Base-by-base conservation (phyloP, 169 alveolate species). In the Plasmodium cynomolgi region DNA sequence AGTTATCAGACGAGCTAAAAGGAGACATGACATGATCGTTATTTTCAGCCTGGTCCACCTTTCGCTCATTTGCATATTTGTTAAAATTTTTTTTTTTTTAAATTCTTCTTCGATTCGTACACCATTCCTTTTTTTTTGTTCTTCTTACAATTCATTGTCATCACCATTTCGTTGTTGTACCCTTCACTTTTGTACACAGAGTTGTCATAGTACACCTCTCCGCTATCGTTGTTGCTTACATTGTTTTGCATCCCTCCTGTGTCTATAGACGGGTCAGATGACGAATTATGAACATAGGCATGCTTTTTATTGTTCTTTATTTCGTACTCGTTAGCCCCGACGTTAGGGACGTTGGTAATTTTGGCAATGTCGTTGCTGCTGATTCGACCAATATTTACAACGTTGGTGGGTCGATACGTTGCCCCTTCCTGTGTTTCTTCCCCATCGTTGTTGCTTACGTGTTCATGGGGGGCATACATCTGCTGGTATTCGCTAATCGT, bases 51-150 rank as follows among this genome's bases (percentile, higher is more conserved):
- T 54, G 41, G 13, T 90, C 56, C 81, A 37, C 34, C 34, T 90
- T 68, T 58, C 73, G 9, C 26, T 80, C 94, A 90, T 80, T 84
- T 37, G 71, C n/a, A 74, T 33, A 79, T 68, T 90, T 79, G 50
- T n/a, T n/a, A 90, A 39, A 62, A 80, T 90, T 80, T 90, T 90
- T 80, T 90, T 88, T 80, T 88, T 58, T 88, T 88, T 80, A 88
- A 88, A 88, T 73, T 88, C 23, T 39, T 71, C 44, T 88, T 88
- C 20, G 86, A 50, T 31, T 85, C 93, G 80, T 85, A 72, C 1
- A 73, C 62, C 34, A 85, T 74, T 11, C 77, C 81, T 75, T 85
- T 85, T 34, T 85, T 85, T 31, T 85, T 85, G 39, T 44, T 85
- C 81, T 85, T 85, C 62, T 85, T 85, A 8, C 62, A 37, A 8